These are phyloP conservation scores for Gnaphalium uliginosum DNA, from an alignment of 129 eudicot genomes.

Conservation along the genomic window DNA sequence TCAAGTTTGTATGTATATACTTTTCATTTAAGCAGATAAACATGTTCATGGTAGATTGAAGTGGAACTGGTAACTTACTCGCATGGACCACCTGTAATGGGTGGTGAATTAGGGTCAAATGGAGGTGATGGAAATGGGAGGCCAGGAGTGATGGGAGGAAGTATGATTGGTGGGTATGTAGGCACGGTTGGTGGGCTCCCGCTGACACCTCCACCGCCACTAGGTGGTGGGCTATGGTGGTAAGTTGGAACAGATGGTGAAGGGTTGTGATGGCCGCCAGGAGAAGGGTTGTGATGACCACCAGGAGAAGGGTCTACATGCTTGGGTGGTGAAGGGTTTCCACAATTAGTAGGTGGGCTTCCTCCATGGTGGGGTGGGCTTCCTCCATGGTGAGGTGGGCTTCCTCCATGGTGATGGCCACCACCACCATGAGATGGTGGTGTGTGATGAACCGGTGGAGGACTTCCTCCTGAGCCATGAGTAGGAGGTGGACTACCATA, in stretches of 20 bases:
- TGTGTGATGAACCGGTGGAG: conserved; percentile 38
- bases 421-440: conserved; percentile 31
- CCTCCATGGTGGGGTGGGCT: conserved; percentile 48
- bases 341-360: conserved; percentile 63
- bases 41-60: neutral
- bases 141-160: conserved; percentile 49
- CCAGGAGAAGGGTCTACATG: conserved; percentile 31
- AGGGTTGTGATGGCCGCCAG: conserved; percentile 45
- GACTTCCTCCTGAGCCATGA: conserved; percentile 32
- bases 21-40: neutral
- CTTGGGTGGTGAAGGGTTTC: conserved; percentile 45
- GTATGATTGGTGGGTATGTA: conserved; percentile 35
- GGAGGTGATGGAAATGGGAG: conserved; percentile 60
- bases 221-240: conserved; percentile 43
- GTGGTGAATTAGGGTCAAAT: conserved; percentile 65
- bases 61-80: conserved; percentile 48
- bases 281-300: conserved; percentile 41
- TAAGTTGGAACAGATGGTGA: conserved; percentile 51
- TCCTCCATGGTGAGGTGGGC: conserved; percentile 35
- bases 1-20: neutral
- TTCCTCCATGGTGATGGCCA: conserved; percentile 35
- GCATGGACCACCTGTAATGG: conserved; percentile 60
- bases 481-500: conserved; percentile 37
- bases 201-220: conserved; percentile 36
- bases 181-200: conserved; percentile 35